These are phyloP conservation scores for Sporisorium graminicola DNA, from an alignment of 1,284 basidiomycete species.

Conservation along the genomic window DNA sequence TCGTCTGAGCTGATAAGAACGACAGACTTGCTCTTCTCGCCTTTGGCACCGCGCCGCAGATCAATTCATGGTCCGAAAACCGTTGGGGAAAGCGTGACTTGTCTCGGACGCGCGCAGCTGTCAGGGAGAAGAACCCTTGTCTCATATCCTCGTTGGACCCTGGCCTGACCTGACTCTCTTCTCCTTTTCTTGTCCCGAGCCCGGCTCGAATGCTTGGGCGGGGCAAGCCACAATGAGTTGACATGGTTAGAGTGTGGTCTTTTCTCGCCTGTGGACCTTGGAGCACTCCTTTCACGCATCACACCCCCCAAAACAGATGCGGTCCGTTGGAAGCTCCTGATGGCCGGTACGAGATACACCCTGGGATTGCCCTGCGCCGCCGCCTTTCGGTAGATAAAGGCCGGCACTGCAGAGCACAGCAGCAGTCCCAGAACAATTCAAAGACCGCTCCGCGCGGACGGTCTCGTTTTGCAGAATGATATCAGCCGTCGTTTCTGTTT, in stretches of 20 bases:
- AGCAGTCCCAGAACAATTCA: neutral
- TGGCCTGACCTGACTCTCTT: conserved; percentile 9
- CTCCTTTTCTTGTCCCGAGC: neutral
- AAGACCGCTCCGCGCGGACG: neutral
- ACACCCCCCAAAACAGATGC: neutral
- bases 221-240: neutral
- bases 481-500: too few species aligned
- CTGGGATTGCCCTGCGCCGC: too few species aligned
- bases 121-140: conserved; percentile 8
- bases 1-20: neutral
- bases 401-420: too few species aligned
- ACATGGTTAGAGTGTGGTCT: neutral
- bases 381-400: too few species aligned
- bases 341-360: neutral
- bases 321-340: neutral
- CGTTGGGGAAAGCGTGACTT: neutral
- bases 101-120: conserved; percentile 2
- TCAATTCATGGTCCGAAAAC: neutral
- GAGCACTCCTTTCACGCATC: neutral
- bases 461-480: neutral
- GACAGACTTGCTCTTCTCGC: too few species aligned
- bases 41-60: neutral
- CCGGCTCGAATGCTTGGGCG: neutral
- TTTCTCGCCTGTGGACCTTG: neutral
- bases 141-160: conserved; percentile 2